Evolutionary conservation across 2,329 filamentous ascomycete genomes (phyloP), one percentile per base, ranked within the genome.

Genomic region (Dryadomyces quercivorus): DNA sequence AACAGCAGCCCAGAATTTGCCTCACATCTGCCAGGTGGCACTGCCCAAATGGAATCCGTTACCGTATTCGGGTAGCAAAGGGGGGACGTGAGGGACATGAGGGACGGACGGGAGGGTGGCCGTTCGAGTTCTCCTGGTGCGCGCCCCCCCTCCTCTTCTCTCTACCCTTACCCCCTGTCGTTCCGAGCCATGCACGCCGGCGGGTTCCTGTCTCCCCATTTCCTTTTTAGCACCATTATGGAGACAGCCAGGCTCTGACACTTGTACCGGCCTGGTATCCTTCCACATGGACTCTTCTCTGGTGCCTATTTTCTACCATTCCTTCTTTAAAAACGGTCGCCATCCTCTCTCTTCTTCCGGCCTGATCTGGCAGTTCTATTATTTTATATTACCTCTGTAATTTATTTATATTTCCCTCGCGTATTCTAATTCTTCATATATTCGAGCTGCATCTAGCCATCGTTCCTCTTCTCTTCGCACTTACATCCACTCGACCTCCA

Each of bases 1-100:
- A 31, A 21, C n/a, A 44, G 21, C 26, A 44, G 8, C 21, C 22
- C 47, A 22, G 10, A 26, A 47, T 21, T 44, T 26, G 58, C 57
- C 58, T 60, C 62, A 62, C 56, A 63, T 60, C 57, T 66, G 64
- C 62, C 64, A 66, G 65, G 64, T 66, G 64, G 64, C 64, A 65
- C 26, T n/a, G 43, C 16, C 49, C 46, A 9, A 52, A n/a, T 36
- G 40, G 50, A 52, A 44, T 21, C n/a, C 38, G 26, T 44, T 52
- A 20, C 50, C 50, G 21, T 21, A 45, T 52, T 21, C 50, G 42
- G 50, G 50, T 31, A 31, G 15, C 16, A 26, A 26, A 10, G 20
- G 15, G 15, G 20, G 13, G 22, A 48, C 10, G 44, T 21, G 21
- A 21, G 45, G 18, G 21, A 36, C 6, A 36, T 18, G 9, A n/a